Evolutionary conservation across 2,329 filamentous ascomycete species (phyloP).

Genomic region (Aquanectria penicillioides): DNA sequence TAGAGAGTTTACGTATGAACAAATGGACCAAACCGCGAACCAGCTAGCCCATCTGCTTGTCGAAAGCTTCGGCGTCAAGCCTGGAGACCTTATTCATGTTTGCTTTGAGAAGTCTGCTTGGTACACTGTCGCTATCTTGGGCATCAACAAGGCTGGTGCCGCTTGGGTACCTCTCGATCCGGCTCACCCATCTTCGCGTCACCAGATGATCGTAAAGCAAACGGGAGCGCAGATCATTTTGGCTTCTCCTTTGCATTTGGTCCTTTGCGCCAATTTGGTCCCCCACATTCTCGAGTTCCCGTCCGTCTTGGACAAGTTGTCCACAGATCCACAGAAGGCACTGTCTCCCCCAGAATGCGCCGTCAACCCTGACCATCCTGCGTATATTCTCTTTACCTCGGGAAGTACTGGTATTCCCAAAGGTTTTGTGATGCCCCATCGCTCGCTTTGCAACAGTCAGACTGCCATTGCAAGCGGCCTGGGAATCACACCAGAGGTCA

Average conservation of each 20-base stretch:
- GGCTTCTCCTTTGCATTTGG: not conserved
- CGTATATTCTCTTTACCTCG: conserved; percentile 40
- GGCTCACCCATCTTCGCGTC: not conserved
- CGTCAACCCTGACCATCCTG: not conserved
- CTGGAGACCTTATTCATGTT: conserved; percentile 11
- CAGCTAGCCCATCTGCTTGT: conserved; percentile 18
- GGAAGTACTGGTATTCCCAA: conserved; percentile 41
- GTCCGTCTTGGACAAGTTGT: not conserved
- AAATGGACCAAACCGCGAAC: conserved; percentile 21
- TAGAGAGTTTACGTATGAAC: conserved; percentile 33
- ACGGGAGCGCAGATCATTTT: not conserved
- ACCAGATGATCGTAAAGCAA: not conserved
- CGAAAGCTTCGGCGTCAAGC: conserved; percentile 9
- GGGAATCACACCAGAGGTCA: conserved; percentile 5
- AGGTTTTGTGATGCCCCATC: conserved; percentile 34
- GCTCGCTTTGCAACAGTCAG: conserved; percentile 22
- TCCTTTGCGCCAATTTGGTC: not conserved
- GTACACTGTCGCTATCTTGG: conserved; percentile 3
- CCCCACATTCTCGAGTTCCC: conserved; percentile 1
- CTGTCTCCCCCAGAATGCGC: not conserved
- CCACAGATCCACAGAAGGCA: not conserved
- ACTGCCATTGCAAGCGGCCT: conserved; percentile 10
- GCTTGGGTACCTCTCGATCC: conserved; percentile 12
- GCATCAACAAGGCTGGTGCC: conserved; percentile 10
- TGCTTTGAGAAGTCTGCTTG: conserved; percentile 21